Conservation (phyloP, 768 basidiomycete species). For the Suillus subluteus region DNA sequence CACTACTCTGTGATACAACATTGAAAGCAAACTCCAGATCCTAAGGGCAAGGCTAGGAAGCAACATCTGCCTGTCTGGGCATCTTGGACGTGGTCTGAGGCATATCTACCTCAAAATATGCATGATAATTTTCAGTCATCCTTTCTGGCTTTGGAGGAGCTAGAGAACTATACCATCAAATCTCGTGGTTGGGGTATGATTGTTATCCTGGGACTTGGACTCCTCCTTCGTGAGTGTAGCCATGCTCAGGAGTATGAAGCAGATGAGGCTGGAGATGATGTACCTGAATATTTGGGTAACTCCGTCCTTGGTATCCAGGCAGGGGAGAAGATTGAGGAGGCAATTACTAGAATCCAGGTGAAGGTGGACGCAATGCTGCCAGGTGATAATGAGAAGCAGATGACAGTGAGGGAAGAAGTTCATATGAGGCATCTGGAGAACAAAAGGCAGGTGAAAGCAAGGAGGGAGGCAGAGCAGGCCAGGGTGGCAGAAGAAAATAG, state of each 20-base stretch:
- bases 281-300: background rate
- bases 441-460: background rate
- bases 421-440: background rate
- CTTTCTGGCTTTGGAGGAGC: background rate
- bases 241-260: background rate
- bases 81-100: background rate
- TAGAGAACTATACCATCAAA: background rate
- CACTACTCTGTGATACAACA: background rate
- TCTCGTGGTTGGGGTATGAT: background rate
- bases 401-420: background rate
- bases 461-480: background rate
- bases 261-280: background rate
- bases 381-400: background rate
- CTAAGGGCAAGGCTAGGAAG: background rate
- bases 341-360: background rate
- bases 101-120: conserved; percentile 1
- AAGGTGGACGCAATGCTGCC: background rate
- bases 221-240: background rate
- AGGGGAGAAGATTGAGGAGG: background rate
- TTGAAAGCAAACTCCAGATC: background rate
- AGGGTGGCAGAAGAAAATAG: background rate
- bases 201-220: background rate
- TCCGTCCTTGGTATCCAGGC: background rate
- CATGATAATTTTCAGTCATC: background rate
- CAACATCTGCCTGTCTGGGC: conserved; percentile 3